Conservation (phyloP, 192 early-diverging fungal species). For the Linnemannia elongata region DNA sequence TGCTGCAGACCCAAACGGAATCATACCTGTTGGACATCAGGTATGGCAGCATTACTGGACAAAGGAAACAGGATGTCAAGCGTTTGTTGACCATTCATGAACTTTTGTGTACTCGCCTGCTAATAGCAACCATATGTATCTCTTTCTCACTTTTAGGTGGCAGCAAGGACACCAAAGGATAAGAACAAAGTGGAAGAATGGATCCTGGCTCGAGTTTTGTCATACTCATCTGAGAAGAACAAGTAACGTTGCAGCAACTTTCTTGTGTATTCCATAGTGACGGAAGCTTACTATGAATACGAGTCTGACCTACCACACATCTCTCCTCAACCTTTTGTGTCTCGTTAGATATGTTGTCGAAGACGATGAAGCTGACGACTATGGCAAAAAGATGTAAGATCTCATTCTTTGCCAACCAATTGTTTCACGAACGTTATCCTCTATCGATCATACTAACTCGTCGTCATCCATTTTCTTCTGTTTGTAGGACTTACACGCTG, state of each 20-base stretch:
- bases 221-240: constrained; percentile 63
- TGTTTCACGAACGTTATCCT: background rate
- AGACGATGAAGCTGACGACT: constrained; percentile 68
- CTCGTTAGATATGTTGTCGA: constrained; percentile 65
- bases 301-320: background rate
- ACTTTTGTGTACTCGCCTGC: background rate
- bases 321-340: background rate
- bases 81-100: background rate
- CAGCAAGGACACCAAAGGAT: constrained; percentile 63
- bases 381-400: constrained; percentile 62
- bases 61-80: background rate
- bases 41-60: background rate
- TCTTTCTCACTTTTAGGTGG: constrained; percentile 48
- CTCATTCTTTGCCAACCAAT: background rate
- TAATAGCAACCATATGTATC: background rate
- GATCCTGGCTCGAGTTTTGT: constrained; percentile 65
- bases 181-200: constrained; percentile 69
- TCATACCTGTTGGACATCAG: constrained; percentile 53
- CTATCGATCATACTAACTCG: background rate
- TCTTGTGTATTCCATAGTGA: background rate
- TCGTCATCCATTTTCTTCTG: background rate
- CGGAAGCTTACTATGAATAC: background rate
- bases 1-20: constrained; percentile 36
- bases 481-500: constrained; percentile 61
- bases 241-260: constrained; percentile 52